Percentiles rank a stretch among this genome's conserved stretches.
Evolutionary conservation across 768 basidiomycete genomes (phyloP).

Genomic region (Tulasnella sp.): DNA sequence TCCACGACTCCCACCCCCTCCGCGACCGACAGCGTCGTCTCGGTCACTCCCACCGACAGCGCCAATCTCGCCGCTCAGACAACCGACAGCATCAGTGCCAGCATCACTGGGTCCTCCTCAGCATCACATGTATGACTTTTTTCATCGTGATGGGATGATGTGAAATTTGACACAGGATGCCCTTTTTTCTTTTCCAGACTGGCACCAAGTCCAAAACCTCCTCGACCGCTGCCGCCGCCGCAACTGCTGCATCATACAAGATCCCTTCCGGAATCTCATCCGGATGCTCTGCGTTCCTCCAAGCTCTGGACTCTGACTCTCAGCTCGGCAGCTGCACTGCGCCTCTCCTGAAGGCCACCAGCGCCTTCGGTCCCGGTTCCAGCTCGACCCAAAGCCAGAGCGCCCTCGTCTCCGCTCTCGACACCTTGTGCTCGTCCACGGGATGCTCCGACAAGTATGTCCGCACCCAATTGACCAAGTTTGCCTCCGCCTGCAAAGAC

Average conservation of each 20-base stretch:
- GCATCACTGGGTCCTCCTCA: background rate
- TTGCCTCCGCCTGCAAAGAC: slow-evolving; percentile 54
- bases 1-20: background rate
- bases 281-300: slow-evolving; percentile 48
- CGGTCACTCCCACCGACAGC: background rate
- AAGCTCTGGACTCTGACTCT: slow-evolving; percentile 47
- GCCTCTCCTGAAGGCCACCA: slow-evolving; percentile 37
- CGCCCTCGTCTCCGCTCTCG: slow-evolving; percentile 35
- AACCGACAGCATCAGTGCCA: background rate
- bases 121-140: background rate
- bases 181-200: background rate
- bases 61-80: background rate
- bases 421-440: slow-evolving; percentile 40
- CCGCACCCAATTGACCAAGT: slow-evolving; percentile 49
- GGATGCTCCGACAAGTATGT: slow-evolving; percentile 36
- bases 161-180: background rate
- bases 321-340: slow-evolving; percentile 48
- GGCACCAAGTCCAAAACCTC: background rate
- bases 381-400: slow-evolving; percentile 31
- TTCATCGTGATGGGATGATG: background rate
- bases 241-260: slow-evolving; percentile 33
- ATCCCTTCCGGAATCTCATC: slow-evolving; percentile 58
- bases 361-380: slow-evolving; percentile 35
- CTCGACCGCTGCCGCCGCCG: slow-evolving; percentile 11
- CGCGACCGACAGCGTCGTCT: background rate